Evolutionary conservation across 805 yeast genomes (phyloP), one percentile per base, ranked within the genome.

Genomic region (Diddensiella santjacobensis): DNA sequence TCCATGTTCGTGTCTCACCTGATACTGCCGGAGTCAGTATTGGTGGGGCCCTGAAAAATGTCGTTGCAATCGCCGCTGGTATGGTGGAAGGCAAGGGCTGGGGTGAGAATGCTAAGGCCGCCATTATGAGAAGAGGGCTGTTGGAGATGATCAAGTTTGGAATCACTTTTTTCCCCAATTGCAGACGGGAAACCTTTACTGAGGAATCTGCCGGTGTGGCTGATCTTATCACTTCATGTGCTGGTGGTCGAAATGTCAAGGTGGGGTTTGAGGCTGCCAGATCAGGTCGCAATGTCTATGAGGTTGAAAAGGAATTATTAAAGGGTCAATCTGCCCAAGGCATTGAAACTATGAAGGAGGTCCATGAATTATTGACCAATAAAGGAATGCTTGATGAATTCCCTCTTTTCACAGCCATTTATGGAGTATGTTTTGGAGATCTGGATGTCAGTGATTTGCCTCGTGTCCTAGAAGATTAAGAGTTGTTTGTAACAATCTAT

Each of bases 91-190:
- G 99, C 60, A 77, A 87, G 55, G 96, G 95, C 55, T 93, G 99
- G 99, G 99, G 99, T 68, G 96, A 89, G 70, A 93, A 93, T 67
- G 98, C 99, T 56, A 89, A 91, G 70, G 84, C 98, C 48, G 99
- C 98, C 39, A 83, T 93, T 61, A 95, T 91, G 90, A 80, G 99
- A 72, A 84, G 91, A 58, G 99, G 99, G 42, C 72, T 93, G 56
- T 78, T 84, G 62, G 99, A 93, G 73, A 87, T 86, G 63, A 85
- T 90, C 67, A 78, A 79, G 65, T 93, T 93, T 68, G 93, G 96
- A 37, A 75, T 80, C 61, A 75, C 74, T 59, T 90, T 87, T 71
- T 93, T 80, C 81, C 90, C 83, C 36, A 80, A 77, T 52, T 81
- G 86, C 58, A 71, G 78, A 52, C 78, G 85, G 24, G 74, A 80